Evolutionary conservation across 495 filamentous ascomycete species (phyloP), one percentile per base, ranked within the genome.

Genomic region (Aspergillus steynii): DNA sequence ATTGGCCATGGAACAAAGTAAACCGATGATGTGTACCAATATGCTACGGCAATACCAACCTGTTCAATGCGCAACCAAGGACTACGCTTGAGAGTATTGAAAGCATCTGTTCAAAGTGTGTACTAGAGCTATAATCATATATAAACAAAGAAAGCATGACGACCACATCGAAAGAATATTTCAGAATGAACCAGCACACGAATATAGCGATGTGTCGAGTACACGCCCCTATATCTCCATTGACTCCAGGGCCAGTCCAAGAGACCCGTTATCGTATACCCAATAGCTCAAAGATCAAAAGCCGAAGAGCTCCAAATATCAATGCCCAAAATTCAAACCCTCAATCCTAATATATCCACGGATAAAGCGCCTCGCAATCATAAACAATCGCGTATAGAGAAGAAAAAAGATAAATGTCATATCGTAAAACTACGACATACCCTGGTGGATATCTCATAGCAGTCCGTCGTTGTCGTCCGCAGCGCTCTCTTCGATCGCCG

Each of bases 401-500:
- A 52, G 29, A 56, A 59, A 37, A 47, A 55, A 55, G 34, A 31
- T 29, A 61, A 58, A 26, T 55, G 52, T 57, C 59, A 42, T 31
- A 46, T 34, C 46, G 49, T 50, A 45, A n/a, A 58, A 27, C 46
- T 59, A 28, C 14, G 63, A 56, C 15, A 56, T 25, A 59, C 68
- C 32, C 27, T 55, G 49, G 5, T n/a, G 25, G 37, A 51, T 3
- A 14, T 29, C 31, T 83, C 74, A 92, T 65, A 92, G 80, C 66
- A 94, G 73, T 65, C 91, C 90, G 71, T 96, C 91, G 62, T 82
- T 86, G 37, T 88, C 86, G 55, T 81, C 85, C 26, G 85, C 88
- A 15, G 85, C 86, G 68, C 91, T 92, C 63, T 87, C 84, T 74
- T 92, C 85, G 66, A 99, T 93, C 20, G 90, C 92, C 64, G 81